Base-by-base conservation (phyloP, 2,329 filamentous ascomycete species). In the Penicillium sclerotiorum region DNA sequence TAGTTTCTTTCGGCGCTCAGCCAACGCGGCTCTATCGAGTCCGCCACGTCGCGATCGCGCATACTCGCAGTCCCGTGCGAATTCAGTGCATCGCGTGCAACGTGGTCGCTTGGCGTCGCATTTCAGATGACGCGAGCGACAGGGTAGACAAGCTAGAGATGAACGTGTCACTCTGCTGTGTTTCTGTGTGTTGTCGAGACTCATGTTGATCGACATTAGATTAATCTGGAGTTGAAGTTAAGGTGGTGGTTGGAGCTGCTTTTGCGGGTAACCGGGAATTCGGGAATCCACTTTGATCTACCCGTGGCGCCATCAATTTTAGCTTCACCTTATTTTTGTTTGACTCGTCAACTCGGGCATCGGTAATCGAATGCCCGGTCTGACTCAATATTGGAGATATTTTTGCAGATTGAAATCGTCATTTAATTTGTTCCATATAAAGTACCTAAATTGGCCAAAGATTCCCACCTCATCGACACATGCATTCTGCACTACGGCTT, bases 1-100 rank as follows among this genome's bases (percentile, higher is more conserved):
- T 25, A 60, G 42, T 42, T 50, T 44, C 53, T 60, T 58, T 35
- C 57, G 53, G 47, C 56, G 49, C 47, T 61, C 49, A 23, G 60
- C 50, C 52, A 63, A 28, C n/a, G 64, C 46, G 54, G 57, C 59
- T 12, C 58, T 56, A 37, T 54, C 47, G n/a, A 58, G 25, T 6
- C 59, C 65, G 2, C 78, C 77, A 56, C 78, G 68, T 28, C 77
- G 69, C 11, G 78, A 80, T 53, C 74, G 74, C 17, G 74, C 69
- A 61, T 80, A 80, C 49, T 69, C 71, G 48, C 77, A 80, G 22
- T 73, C 64, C 49, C 75, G 76, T 21, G 69, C 70, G 37, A 72
- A 18, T n/a, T 60, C 57, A 1, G 39, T n/a, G 56, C 77, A 79
- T 20, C 76, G 73, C 45, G 60, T 65, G 49, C 76, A 79, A 15